Conservation (phyloP, 495 filamentous ascomycete genomes). For the Gamarada debralockiae region DNA sequence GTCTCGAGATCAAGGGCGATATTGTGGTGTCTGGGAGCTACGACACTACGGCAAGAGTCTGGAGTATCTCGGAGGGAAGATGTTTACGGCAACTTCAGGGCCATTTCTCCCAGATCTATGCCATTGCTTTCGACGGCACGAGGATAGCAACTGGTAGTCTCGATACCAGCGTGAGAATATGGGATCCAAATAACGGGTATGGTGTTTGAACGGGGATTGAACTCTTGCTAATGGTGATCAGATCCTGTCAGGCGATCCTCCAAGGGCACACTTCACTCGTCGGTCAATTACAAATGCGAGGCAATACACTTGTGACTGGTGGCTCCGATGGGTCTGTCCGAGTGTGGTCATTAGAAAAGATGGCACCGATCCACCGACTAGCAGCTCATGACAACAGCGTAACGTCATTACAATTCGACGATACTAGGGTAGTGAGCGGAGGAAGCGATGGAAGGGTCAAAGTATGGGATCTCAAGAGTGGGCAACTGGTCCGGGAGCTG, state of each 20-base stretch:
- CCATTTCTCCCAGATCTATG: slow-evolving; percentile 98
- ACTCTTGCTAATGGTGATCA: slow-evolving; percentile 13
- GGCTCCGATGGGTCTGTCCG: slow-evolving; percentile 94
- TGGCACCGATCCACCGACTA: slow-evolving; percentile 85
- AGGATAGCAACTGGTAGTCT: slow-evolving; percentile 95
- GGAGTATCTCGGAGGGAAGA: slow-evolving; percentile 92
- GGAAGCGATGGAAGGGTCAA: slow-evolving; percentile 96
- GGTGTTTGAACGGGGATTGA: slow-evolving; percentile 20
- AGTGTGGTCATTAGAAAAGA: slow-evolving; percentile 88
- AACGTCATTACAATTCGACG: slow-evolving; percentile 94
- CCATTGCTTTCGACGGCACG: slow-evolving; percentile 91
- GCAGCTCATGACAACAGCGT: slow-evolving; percentile 99
- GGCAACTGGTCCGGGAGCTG: slow-evolving; percentile 85
- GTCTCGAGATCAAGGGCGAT: slow-evolving; percentile 93
- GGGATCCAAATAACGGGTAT: slow-evolving; percentile 89
- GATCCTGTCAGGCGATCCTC: slow-evolving; percentile 64
- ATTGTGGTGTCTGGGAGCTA: slow-evolving; percentile 95
- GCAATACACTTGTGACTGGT: slow-evolving; percentile 90
- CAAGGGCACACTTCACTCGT: slow-evolving; percentile 97
- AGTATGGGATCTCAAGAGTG: slow-evolving; percentile 92
- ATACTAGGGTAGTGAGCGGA: slow-evolving; percentile 88
- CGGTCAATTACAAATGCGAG: slow-evolving; percentile 94
- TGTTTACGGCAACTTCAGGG: slow-evolving; percentile 87
- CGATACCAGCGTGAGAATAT: slow-evolving; percentile 94
- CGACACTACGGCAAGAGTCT: slow-evolving; percentile 93